Conservation (phyloP, 108 stramenopile species). For the Nitzschia putrida region DNA sequence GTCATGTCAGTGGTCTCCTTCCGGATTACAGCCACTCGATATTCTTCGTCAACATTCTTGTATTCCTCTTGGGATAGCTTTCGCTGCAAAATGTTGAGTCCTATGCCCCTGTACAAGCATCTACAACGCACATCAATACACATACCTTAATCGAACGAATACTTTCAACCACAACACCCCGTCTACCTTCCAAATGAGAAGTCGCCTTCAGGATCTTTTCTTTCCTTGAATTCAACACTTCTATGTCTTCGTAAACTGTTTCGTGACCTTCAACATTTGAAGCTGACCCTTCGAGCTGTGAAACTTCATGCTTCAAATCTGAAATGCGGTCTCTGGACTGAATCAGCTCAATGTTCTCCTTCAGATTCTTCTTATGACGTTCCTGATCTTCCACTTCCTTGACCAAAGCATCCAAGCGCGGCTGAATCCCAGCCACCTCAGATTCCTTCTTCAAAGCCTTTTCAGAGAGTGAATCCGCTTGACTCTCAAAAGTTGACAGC, state of each 20-base stretch:
- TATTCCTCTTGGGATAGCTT: constrained; percentile 76
- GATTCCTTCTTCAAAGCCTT: constrained; percentile 42
- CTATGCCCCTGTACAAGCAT: too few relatives aligned
- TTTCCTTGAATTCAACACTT: constrained; percentile 32
- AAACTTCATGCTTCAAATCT: constrained; percentile 42
- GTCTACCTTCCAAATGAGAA: constrained; percentile 60
- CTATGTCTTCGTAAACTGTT: constrained; percentile 38
- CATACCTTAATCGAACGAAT: constrained; percentile 63
- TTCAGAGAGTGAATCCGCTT: constrained; percentile 31
- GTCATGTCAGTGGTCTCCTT: constrained; percentile 91
- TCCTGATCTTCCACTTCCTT: constrained; percentile 69
- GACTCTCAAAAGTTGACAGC: constrained; percentile 35
- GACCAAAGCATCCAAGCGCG: constrained; percentile 39
- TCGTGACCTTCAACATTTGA: constrained; percentile 48
- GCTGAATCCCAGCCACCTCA: constrained; percentile 51
- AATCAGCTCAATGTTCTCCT: constrained; percentile 69
- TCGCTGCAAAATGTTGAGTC: constrained; percentile 18
- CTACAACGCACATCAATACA: background rate
- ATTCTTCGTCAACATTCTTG: constrained; percentile 84
- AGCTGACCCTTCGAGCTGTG: constrained; percentile 37
- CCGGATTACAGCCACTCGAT: constrained; percentile 81
- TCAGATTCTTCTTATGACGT: constrained; percentile 60
- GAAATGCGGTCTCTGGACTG: constrained; percentile 19
- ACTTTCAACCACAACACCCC: constrained; percentile 58
- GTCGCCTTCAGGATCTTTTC: constrained; percentile 31